Evolutionary conservation across 1,284 basidiomycete genomes (phyloP), one percentile per base, ranked within the genome.

Genomic region (Malassezia obtusa): DNA sequence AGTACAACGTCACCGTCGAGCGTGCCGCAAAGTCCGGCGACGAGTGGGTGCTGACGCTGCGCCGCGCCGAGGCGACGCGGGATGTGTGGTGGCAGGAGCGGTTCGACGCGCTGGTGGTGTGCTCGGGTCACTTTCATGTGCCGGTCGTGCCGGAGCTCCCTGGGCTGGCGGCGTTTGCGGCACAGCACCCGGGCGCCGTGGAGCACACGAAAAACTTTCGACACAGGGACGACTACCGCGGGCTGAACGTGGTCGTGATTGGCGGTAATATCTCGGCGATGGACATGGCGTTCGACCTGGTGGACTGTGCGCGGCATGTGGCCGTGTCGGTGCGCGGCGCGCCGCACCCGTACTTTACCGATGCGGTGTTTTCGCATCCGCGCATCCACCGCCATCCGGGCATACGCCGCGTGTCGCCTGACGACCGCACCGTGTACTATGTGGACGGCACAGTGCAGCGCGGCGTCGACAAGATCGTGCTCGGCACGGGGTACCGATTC

Each of bases 41-140:
- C 11, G 45, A 37, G 9, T 47, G 45, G 45, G 36, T 26, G 7
- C 17, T 47, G 25, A 47, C 45, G 2, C 45, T 47, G 17, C 35
- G 45, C 6, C 24, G 35, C 1, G 26, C 45, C 9, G 45, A 32
- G 12, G n/a, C 8, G 8, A 25, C 30, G 3, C 33, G 14, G 14
- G 45, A 47, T 22, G 26, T 19, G 4, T 47, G 45, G 45, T 47
- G 45, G 45, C 45, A 47, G 35, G 45, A 47, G 36, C 36, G 26
- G 19, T 47, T 47, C 26, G 45, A 47, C 19, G 45, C 45, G 12
- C 19, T 47, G 15, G 36, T 26, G 1, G 35, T 47, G 9, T 37
- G 35, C 24, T 37, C 36, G 9, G 45, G 45, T 1, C 45, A 47
- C 22, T 47, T 37, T 24, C 37, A 24, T 38, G 45, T 47, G 24